A percentile compares a stretch with the other conserved stretches of the same genome.
Evolutionary conservation across 352 stramenopile genomes (phyloP).

Genomic region (Phytophthora vignae): DNA sequence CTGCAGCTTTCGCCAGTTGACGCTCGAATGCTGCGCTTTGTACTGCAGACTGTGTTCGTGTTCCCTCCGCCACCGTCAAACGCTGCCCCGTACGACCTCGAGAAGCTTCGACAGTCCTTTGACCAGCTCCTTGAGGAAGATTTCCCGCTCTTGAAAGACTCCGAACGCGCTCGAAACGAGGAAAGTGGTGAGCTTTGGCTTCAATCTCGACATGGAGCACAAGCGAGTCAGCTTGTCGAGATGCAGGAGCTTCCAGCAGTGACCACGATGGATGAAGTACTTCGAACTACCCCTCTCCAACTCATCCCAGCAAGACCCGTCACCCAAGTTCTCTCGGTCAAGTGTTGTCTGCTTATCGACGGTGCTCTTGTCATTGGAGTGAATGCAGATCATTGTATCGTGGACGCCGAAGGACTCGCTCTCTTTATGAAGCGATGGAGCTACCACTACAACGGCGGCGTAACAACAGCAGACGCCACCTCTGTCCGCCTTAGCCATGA

Average conservation of each 20-base stretch:
- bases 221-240: background rate
- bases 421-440: slow-evolving; percentile 10
- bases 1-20: slow-evolving; percentile 7
- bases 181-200: slow-evolving; percentile 5
- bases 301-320: slow-evolving; percentile 13
- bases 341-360: slow-evolving; percentile 17
- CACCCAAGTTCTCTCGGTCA: slow-evolving; percentile 6
- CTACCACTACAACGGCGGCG: background rate
- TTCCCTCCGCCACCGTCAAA: background rate
- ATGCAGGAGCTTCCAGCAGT: background rate
- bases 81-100: background rate
- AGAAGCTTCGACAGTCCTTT: slow-evolving; percentile 6
- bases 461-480: background rate
- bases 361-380: slow-evolving; percentile 10
- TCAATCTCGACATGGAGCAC: background rate
- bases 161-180: background rate
- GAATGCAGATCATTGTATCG: slow-evolving; percentile 10
- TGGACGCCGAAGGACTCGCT: slow-evolving; percentile 14
- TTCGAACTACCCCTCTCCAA: background rate
- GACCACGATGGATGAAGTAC: slow-evolving; percentile 1
- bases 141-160: slow-evolving; percentile 1
- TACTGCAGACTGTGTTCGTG: slow-evolving; percentile 1
- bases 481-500: background rate
- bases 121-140: slow-evolving; percentile 7
- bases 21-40: slow-evolving; percentile 10